These are phyloP conservation scores for Antitrichia curtipendula DNA, from an alignment of 225 moss, liverwort and hornwort species.

Conservation along the genomic window DNA sequence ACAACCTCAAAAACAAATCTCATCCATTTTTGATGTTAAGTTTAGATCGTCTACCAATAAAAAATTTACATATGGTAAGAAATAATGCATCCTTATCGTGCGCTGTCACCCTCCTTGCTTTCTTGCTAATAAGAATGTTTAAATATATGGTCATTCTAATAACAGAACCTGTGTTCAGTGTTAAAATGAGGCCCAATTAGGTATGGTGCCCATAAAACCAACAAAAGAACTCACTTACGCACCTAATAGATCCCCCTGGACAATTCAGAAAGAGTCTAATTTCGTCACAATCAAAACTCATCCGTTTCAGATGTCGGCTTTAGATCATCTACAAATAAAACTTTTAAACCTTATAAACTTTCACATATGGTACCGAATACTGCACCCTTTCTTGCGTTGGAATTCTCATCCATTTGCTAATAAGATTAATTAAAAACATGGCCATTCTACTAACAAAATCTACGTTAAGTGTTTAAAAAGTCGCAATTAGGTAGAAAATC, in stretches of 20 bases:
- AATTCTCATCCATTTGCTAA: too few species aligned
- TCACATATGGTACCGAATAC: neutral
- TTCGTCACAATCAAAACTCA: too few species aligned
- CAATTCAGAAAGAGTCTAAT: constrained; percentile 90
- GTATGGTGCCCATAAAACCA: neutral
- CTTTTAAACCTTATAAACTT: neutral
- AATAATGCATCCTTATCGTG: neutral
- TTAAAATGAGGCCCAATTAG: neutral
- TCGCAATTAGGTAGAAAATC: too few species aligned
- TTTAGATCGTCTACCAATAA: neutral
- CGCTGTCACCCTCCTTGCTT: neutral
- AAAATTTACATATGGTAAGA: neutral
- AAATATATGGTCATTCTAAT: neutral
- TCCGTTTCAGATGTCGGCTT: too few species aligned
- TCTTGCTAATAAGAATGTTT: neutral
- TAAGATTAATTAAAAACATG: neutral
- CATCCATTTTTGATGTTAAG: neutral
- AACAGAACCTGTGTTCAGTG: neutral
- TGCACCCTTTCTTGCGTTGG: too few species aligned
- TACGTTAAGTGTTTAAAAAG: neutral
- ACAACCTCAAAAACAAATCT: neutral
- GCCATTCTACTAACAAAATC: neutral
- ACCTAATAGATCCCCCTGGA: constrained; percentile 79
- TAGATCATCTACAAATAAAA: too few species aligned
- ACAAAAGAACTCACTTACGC: neutral